phyloP scores from a whole-genome alignment of 2,329 filamentous ascomycete genomes.

The Fusarium sp. region DNA sequence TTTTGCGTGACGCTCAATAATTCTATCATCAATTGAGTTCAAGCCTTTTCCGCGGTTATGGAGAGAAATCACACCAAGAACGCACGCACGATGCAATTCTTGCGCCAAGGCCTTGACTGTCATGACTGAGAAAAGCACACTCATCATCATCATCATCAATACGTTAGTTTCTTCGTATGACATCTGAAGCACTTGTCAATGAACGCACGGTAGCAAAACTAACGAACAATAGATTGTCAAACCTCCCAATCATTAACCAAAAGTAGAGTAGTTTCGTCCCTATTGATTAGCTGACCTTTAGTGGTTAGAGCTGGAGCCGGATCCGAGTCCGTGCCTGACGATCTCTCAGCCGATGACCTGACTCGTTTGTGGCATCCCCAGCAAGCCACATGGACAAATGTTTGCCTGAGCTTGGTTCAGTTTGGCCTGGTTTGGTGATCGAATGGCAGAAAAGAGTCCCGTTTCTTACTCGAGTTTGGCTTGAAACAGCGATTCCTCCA shows the following conservation, averaged over 20 bases:
- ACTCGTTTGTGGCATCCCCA: constrained; percentile 35
- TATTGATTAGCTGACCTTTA: constrained; percentile 16
- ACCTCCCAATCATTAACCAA: constrained; percentile 31
- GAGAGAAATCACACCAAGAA: neutral
- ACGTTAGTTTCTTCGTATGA: neutral
- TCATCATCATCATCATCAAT: neutral
- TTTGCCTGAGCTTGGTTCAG: neutral
- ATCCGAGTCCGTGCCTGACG: constrained; percentile 47
- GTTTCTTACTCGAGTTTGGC: constrained; percentile 8
- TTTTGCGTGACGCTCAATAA: neutral
- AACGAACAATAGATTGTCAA: constrained; percentile 26
- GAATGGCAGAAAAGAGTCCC: constrained; percentile 1
- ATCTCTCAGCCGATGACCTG: constrained; percentile 44
- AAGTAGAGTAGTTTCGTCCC: constrained; percentile 39
- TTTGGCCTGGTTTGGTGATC: neutral
- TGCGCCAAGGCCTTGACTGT: neutral
- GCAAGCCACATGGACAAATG: constrained; percentile 22
- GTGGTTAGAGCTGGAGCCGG: constrained; percentile 29
- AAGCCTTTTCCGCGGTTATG: neutral
- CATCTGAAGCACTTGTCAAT: neutral
- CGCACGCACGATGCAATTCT: neutral
- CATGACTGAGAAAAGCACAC: neutral
- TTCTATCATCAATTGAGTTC: neutral
- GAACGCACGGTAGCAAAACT: constrained; percentile 9
- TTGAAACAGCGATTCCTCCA: constrained; percentile 14